Base-by-base conservation (phyloP, 495 filamentous ascomycete species). In the Hypoxylon cercidicola region DNA sequence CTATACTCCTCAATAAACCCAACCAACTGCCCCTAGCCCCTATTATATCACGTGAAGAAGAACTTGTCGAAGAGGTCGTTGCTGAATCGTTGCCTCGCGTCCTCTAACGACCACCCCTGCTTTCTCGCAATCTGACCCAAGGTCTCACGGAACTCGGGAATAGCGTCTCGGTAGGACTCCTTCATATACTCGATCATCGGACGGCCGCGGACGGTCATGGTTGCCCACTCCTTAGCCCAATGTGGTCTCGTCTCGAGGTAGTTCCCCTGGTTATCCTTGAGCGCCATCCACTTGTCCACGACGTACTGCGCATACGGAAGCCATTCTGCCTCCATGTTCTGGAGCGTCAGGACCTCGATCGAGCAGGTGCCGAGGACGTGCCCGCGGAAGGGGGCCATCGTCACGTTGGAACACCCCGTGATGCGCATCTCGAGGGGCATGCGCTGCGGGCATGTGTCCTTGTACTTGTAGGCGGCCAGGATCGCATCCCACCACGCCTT, bases 181-280 rank as follows among this genome's bases (percentile, higher is more conserved):
- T 77, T 82, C 28, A 84, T 56, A 37, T 79, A 77, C 49, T 77
- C 54, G 2, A 66, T 55, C 64, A 74, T 73, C 1, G 72, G 72
- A 20, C 23, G 62, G 0, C 73, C 74, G 7, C 65, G 49, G 13
- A 74, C 71, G 8, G 62, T 73, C 32, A 76, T 62, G 5, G 21
- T 71, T 19, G 72, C 67, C 83, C 83, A 85, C 56, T 85, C 81
- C 69, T 86, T 86, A 0, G 83, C 83, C 83, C 81, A 84, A 62
- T 86, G 83, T 11, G 83, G 82, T 6, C 83, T 58, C 16, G 78
- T 74, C 39, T 81, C 77, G 35, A 79, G 50, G 35, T 63, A 55
- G 10, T 61, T 55, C 0, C 73, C 75, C 11, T 73, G 45, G 0
- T 34, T 51, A 13, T 73, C 76, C 9, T 63, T 74, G 54, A 80